phyloP scores from a whole-genome alignment of 768 basidiomycete genomes.

The Hebeloma cylindrosporum region DNA sequence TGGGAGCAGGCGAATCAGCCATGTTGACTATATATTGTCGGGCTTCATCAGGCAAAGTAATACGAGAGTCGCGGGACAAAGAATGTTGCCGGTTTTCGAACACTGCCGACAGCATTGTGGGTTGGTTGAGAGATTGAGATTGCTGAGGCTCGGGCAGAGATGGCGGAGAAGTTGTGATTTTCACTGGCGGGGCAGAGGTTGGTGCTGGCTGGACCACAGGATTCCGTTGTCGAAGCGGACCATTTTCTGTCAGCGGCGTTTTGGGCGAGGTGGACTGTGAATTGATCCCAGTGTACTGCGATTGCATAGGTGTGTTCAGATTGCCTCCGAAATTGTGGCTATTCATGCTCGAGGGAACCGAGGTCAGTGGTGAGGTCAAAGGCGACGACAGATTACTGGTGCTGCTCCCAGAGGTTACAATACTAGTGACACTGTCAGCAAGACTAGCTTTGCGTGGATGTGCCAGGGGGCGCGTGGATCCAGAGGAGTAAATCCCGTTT shows the following conservation, averaged over 20 bases:
- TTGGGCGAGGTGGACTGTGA: conserved; percentile 23
- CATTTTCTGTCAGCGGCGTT: too few species aligned
- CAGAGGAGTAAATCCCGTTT: conserved; percentile 19
- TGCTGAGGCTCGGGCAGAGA: conserved; percentile 20
- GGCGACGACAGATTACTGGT: conserved; percentile 20
- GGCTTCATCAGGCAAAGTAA: conserved; percentile 77
- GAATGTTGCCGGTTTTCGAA: conserved; percentile 34
- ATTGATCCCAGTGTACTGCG: conserved; percentile 9
- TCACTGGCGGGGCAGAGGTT: conserved; percentile 16
- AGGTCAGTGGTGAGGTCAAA: conserved; percentile 15
- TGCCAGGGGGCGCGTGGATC: conserved; percentile 17
- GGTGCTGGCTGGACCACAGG: too few species aligned
- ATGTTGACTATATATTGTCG: conserved; percentile 69
- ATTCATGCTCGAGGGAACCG: conserved; percentile 11
- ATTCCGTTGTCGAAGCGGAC: too few species aligned
- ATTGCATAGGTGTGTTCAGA: conserved; percentile 14
- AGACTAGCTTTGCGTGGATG: conserved; percentile 39
- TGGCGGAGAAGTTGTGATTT: conserved; percentile 18
- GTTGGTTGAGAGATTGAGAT: too few species aligned
- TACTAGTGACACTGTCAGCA: conserved; percentile 36
- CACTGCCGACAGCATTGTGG: conserved; percentile 34
- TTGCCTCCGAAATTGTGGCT: conserved; percentile 17
- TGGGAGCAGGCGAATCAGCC: conserved; percentile 60
- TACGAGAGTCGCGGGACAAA: conserved; percentile 62
- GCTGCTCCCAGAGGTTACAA: conserved; percentile 24